Percentiles rank a stretch among this genome's conserved stretches.
Conservation (phyloP, 129 eudicot species). For the Escallonia herrerae region DNA sequence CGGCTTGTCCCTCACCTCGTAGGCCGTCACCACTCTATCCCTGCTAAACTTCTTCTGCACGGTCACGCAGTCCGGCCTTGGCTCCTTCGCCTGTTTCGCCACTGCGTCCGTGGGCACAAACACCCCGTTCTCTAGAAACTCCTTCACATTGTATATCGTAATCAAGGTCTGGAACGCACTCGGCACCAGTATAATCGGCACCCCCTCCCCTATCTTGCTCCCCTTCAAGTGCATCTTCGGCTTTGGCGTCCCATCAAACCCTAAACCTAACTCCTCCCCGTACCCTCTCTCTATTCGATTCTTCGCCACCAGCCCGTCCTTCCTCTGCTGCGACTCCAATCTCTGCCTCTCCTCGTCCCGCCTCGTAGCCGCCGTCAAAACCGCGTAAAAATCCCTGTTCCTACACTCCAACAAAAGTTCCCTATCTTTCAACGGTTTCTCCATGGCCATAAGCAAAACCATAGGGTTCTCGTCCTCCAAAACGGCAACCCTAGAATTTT, state of each 20-base stretch:
- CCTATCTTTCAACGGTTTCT: constrained; percentile 66
- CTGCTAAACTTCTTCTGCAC: constrained; percentile 96
- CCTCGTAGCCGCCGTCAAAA: constrained; percentile 46
- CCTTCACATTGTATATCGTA: constrained; percentile 94
- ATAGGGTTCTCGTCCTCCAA: constrained; percentile 38
- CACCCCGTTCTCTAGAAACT: constrained; percentile 97
- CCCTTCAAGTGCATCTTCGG: constrained; percentile 62
- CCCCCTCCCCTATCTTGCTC: constrained; percentile 87
- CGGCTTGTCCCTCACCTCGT: constrained; percentile 97
- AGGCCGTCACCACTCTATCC: constrained; percentile 81
- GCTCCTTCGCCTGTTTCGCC: constrained; percentile 88
- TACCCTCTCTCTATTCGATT: constrained; percentile 51
- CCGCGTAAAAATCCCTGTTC: constrained; percentile 60
- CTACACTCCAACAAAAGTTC: constrained; percentile 58
- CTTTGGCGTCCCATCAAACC: constrained; percentile 43
- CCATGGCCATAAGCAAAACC: constrained; percentile 39
- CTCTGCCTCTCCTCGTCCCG: constrained; percentile 77
- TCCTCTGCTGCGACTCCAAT: constrained; percentile 61
- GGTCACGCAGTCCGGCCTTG: constrained; percentile 91
- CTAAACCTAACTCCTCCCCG: constrained; percentile 44
- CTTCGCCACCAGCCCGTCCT: constrained; percentile 72
- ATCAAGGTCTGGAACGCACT: constrained; percentile 88
- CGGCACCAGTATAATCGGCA: constrained; percentile 91
- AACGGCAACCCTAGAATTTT: constrained; percentile 20
- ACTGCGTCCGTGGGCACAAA: constrained; percentile 84